Evolutionary conservation across 805 yeast genomes (phyloP).

Genomic region (Jamesozyma jinghongensis): DNA sequence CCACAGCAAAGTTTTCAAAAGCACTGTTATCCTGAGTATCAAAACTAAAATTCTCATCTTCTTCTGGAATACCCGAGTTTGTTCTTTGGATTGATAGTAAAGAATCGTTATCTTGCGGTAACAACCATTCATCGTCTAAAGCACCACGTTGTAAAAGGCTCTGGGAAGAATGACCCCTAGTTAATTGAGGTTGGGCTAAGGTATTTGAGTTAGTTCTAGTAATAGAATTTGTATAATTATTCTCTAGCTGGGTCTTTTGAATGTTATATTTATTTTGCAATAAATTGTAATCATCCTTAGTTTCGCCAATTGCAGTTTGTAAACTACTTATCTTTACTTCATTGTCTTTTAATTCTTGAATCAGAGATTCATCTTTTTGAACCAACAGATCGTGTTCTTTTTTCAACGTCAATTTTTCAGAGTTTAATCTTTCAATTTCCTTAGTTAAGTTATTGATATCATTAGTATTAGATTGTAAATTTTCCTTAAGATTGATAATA

Average conservation of each 20-base stretch:
- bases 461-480: neutral
- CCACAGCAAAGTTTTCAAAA: neutral
- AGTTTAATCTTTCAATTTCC: slow-evolving; percentile 3
- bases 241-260: slow-evolving; percentile 19
- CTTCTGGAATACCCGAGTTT: neutral
- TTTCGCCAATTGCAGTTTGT: slow-evolving; percentile 10
- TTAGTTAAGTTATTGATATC: neutral
- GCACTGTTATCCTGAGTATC: slow-evolving; percentile 3
- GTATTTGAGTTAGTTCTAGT: neutral
- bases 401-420: slow-evolving; percentile 6
- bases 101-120: slow-evolving; percentile 7
- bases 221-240: slow-evolving; percentile 2
- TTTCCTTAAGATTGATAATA: slow-evolving; percentile 19
- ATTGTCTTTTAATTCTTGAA: slow-evolving; percentile 19
- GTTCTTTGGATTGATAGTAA: neutral
- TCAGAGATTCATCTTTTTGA: neutral
- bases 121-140: slow-evolving; percentile 17
- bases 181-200: neutral
- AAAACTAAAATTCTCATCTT: slow-evolving; percentile 4
- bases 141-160: neutral
- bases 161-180: neutral
- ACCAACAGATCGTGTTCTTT: slow-evolving; percentile 5
- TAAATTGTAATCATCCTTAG: slow-evolving; percentile 23
- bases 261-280: slow-evolving; percentile 22
- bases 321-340: slow-evolving; percentile 22